Percentiles rank a stretch among this genome's conserved stretches.
These are phyloP conservation scores for Mrakiaceae sp. DNA, from an alignment of 1,284 basidiomycete species.

Conservation along the genomic window DNA sequence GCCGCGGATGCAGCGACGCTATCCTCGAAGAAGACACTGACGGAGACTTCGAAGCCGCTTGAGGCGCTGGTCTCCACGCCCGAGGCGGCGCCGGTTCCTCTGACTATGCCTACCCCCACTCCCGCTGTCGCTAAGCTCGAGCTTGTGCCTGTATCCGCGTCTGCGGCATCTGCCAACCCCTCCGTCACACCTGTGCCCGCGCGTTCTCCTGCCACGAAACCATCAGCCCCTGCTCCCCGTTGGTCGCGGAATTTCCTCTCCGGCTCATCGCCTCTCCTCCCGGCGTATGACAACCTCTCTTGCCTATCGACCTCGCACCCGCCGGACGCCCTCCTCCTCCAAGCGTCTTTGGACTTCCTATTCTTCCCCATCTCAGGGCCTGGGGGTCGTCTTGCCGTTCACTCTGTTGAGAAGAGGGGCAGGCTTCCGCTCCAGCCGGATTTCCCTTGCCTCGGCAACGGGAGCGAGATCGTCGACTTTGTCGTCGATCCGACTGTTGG, in stretches of 20 bases:
- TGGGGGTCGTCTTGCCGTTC: constrained; percentile 36
- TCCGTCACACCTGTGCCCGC: neutral
- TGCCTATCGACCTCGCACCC: constrained; percentile 31
- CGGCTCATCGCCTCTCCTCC: constrained; percentile 36
- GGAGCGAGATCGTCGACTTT: constrained; percentile 35
- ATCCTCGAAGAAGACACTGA: neutral
- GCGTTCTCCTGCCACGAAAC: neutral
- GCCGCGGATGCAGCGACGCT: constrained; percentile 18
- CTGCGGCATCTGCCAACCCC: neutral
- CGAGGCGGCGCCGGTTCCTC: too few species aligned
- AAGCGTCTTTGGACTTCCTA: constrained; percentile 27
- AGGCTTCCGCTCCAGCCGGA: constrained; percentile 30
- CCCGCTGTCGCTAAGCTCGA: constrained; percentile 19
- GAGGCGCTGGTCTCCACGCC: too few species aligned
- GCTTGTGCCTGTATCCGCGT: neutral
- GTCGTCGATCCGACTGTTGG: constrained; percentile 30
- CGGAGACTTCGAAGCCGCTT: too few species aligned
- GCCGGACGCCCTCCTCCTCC: constrained; percentile 33
- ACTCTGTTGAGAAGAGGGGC: constrained; percentile 32
- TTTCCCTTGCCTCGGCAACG: constrained; percentile 15
- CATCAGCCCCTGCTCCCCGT: constrained; percentile 3
- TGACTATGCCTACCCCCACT: neutral
- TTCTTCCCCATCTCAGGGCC: constrained; percentile 39
- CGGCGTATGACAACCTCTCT: constrained; percentile 36
- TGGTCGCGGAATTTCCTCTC: constrained; percentile 39